Base-by-base conservation (phyloP, 2,329 filamentous ascomycete species). In the Zasmidium cellare region DNA sequence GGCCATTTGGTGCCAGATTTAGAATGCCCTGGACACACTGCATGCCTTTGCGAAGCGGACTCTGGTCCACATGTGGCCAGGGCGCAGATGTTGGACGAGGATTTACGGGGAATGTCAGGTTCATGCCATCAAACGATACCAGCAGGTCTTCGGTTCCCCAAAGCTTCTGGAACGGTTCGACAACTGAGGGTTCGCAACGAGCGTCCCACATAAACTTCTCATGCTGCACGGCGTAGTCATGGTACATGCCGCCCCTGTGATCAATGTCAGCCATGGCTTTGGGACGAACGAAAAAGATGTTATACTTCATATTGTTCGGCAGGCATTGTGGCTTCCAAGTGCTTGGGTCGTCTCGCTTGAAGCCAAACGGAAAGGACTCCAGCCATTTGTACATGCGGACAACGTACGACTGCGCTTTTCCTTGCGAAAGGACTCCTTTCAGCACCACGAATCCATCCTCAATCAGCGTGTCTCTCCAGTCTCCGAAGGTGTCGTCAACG, bases 191-290 rank as follows among this genome's bases (percentile, higher is more conserved):
- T 50, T 65, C 63, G n/a, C 38, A 44, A 28, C 62, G 38, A 12
- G 58, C 58, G 16, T 65, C 62, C 64, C 63, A 66, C 19, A 66
- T 58, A 51, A 65, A 66, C 12, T 62, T 61, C 53, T 66, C 63
- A 49, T 66, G 61, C 18, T 44, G 50, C 18, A 62, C 60, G 2
- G 45, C 56, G 38, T 65, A 66, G n/a, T 56, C 58, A 31, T 61
- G 58, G 23, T 61, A 61, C 58, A 61, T 61, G 18, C 58, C 58
- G 5, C 58, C 58, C 25, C 35, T 41, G 7, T 5, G 35, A 16
- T 14, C 16, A 9, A 14, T 16, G 35, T 41, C 35, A 41, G 35
- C 35, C 35, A n/a, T 5, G 35, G 16, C 3, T n/a, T n/a, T 14
- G n/a, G 12, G 35, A 18, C 3, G 5, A 5, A 14, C 35, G 35